Evolutionary conservation across 371 early-diverging fungal species (phyloP), one percentile per base, ranked within the genome.

Genomic region (Mucor velutinosus): DNA sequence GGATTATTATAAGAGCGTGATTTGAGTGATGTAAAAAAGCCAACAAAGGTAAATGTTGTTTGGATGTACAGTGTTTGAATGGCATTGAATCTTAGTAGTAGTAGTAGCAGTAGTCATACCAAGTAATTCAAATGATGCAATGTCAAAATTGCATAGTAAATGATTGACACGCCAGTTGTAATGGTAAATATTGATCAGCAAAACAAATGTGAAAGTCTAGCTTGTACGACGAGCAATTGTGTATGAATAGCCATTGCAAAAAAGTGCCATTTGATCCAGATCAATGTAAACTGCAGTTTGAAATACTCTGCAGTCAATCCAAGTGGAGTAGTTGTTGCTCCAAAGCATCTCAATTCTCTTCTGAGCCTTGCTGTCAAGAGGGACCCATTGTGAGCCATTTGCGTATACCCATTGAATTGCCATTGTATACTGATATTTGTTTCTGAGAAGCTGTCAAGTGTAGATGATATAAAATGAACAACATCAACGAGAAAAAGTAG

Each of bases 391-490:
- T 6, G 49, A 47, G 30, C 69, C 69, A 51, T 69, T 60, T 32
- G 69, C 69, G 41, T 58, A 64, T 33, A 58, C 37, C 69, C 69
- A 64, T 69, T 69, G 59, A 43, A 53, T 15, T 14, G 59, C 53
- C 53, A 53, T 53, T 53, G 8, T 47, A 10, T 21, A 21, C 7
- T 47, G 1, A 11, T 47, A 11, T 47, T 19, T 21, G 21, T 7
- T n/a, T 21, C n/a, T 19, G 10, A 21, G 47, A 47, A 21, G n/a
- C 21, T n/a, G 45, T 39, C 14, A n/a, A 7, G 7, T 33, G 37
- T 35, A 12, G 19, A 19, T 47, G 47, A 21, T 21, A 1, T 6
- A 6, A 11, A 47, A 47, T 15, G n/a, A 43, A 15, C 8, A 47
- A 2, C 10, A n/a, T 7, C 8, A 21, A 47, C 10, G 21, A 3